These are phyloP conservation scores for Ocimum tenuiflorum DNA, from an alignment of 257 asterid species.

Conservation along the genomic window DNA sequence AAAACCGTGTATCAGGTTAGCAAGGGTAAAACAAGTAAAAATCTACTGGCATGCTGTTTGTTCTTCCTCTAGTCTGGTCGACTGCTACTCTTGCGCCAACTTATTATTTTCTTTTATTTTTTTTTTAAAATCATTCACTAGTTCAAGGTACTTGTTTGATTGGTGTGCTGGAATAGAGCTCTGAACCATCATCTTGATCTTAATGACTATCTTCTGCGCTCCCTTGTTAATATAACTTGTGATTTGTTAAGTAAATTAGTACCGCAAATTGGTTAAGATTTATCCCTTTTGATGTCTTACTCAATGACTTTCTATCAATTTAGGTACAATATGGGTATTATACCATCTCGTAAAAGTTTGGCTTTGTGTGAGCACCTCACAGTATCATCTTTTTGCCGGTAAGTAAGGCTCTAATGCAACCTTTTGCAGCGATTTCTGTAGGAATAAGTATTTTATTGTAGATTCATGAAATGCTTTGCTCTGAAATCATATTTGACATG, in stretches of 20 bases:
- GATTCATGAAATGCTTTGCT: background rate
- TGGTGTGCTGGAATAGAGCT: background rate
- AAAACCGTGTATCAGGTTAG: background rate
- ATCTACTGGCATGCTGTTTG: background rate
- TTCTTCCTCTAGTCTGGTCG: background rate
- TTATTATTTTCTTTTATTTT: background rate
- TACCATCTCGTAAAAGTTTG: constrained; percentile 77
- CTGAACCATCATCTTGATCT: background rate
- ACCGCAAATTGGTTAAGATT: background rate
- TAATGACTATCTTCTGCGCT: background rate
- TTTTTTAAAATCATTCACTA: background rate
- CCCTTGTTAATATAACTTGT: background rate
- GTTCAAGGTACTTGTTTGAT: background rate
- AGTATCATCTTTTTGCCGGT: constrained; percentile 87
- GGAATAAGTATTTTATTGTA: background rate
- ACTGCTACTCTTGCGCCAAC: background rate
- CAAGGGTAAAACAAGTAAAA: background rate
- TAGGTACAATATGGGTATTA: constrained; percentile 95
- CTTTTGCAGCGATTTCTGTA: background rate
- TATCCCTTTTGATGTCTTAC: background rate
- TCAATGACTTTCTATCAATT: constrained; percentile 9
- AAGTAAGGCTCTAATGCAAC: constrained; percentile 19
- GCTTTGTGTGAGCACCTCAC: constrained; percentile 73
- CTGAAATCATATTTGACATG: background rate
- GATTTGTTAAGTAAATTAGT: background rate